Conservation (phyloP, 805 yeast genomes). For the Alloascoidea hylecoeti region DNA sequence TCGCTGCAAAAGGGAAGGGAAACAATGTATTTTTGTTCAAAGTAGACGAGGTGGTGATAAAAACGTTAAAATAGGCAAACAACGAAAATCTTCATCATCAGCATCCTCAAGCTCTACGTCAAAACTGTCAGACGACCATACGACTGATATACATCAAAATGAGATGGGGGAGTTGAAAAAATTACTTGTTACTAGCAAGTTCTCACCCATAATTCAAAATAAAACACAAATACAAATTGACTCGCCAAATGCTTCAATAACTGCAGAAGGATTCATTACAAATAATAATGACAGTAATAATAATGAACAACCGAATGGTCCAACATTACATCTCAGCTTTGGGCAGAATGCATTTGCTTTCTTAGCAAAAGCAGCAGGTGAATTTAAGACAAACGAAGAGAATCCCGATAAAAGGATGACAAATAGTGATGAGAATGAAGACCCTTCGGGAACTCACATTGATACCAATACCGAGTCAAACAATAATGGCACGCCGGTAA, state of each 20-base stretch:
- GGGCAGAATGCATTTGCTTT: constrained; percentile 51
- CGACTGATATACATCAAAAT: not conserved
- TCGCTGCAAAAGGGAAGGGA: constrained; percentile 70
- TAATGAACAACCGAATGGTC: not conserved
- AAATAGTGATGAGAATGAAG: not conserved
- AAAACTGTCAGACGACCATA: not conserved
- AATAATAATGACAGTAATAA: constrained; percentile 11
- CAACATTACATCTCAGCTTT: constrained; percentile 12
- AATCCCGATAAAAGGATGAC: no score
- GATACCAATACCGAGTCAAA: not conserved
- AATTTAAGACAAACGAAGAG: constrained; percentile 26
- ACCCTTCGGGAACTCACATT: not conserved
- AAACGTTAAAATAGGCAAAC: constrained; percentile 20
- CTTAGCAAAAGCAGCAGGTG: constrained; percentile 68
- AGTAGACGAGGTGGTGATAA: constrained; percentile 36
- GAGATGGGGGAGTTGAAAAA: no score
- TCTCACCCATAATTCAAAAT: no score
- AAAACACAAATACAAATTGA: no score
- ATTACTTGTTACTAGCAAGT: no score
- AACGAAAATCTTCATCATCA: constrained; percentile 9
- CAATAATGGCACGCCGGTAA: not conserved
- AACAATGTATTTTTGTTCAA: constrained; percentile 63
- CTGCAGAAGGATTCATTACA: constrained; percentile 4
- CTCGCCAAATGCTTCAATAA: no score
- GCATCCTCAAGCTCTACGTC: constrained; percentile 2